phyloP scores from a whole-genome alignment of 139 green algal genomes.

The Pseudopediastrum boryanum region DNA sequence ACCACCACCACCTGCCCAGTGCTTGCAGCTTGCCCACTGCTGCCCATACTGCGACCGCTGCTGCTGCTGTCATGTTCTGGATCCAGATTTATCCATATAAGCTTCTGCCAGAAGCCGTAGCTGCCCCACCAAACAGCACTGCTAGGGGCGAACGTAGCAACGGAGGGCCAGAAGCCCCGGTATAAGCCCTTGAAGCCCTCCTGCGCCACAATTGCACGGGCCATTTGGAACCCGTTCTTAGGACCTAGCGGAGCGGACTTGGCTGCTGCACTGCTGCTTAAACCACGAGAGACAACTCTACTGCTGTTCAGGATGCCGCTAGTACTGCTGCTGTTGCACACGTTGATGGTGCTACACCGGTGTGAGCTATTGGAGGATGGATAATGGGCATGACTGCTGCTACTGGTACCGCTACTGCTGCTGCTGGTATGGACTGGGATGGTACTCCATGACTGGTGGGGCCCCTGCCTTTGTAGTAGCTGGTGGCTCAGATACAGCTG shows the following conservation, averaged over 20 bases:
- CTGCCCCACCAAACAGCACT: slow-evolving; percentile 76
- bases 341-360: background rate
- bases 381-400: background rate
- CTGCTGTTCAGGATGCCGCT: slow-evolving; percentile 1
- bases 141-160: slow-evolving; percentile 87
- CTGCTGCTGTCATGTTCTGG: background rate
- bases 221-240: slow-evolving; percentile 67
- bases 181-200: slow-evolving; percentile 89
- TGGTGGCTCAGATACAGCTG: too few species aligned
- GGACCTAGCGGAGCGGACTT: background rate
- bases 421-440: background rate
- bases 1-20: slow-evolving; percentile 60
- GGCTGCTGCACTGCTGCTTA: background rate
- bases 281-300: too few species aligned
- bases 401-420: background rate
- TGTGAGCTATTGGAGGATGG: background rate
- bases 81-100: slow-evolving; percentile 77
- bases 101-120: slow-evolving; percentile 85
- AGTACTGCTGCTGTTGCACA: slow-evolving; percentile 19
- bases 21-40: background rate
- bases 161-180: slow-evolving; percentile 82
- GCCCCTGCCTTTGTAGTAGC: too few species aligned
- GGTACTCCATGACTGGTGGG: background rate
- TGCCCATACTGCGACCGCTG: slow-evolving; percentile 12
- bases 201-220: slow-evolving; percentile 73